phyloP scores from a whole-genome alignment of 2,329 filamentous ascomycete species.

The Sarocladium kiliense region DNA sequence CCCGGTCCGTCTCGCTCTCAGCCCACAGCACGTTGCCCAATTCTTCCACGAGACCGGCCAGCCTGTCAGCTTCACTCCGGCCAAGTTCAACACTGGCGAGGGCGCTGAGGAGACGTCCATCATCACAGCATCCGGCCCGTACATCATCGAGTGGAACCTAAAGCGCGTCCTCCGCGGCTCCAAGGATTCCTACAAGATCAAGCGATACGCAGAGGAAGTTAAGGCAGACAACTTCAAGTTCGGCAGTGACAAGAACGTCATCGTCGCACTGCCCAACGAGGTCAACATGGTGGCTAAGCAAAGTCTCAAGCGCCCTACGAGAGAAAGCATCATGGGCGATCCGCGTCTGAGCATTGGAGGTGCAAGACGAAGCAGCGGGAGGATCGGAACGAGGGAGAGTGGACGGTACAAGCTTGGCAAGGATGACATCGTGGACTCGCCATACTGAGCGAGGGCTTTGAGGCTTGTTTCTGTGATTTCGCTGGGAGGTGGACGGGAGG shows the following conservation, averaged over 20 bases:
- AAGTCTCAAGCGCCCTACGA: slow-evolving; percentile 78
- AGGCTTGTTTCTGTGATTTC: too few species aligned
- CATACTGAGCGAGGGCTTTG: slow-evolving; percentile 38
- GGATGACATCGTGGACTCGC: slow-evolving; percentile 77
- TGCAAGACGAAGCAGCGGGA: slow-evolving; percentile 44
- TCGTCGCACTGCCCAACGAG: slow-evolving; percentile 93
- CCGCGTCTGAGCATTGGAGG: slow-evolving; percentile 40
- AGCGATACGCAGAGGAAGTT: slow-evolving; percentile 90
- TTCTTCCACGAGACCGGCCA: slow-evolving; percentile 95
- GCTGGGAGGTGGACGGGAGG: not conserved
- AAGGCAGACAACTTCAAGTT: slow-evolving; percentile 99
- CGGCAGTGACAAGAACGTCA: slow-evolving; percentile 94
- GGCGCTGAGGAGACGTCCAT: slow-evolving; percentile 84
- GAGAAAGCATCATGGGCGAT: slow-evolving; percentile 81
- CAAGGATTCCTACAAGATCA: slow-evolving; percentile 92
- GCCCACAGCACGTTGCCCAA: slow-evolving; percentile 89
- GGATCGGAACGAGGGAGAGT: slow-evolving; percentile 48
- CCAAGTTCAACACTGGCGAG: slow-evolving; percentile 87
- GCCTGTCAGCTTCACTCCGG: slow-evolving; percentile 80
- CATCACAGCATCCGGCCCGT: slow-evolving; percentile 92
- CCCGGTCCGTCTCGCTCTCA: slow-evolving; percentile 81
- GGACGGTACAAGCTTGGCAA: slow-evolving; percentile 68
- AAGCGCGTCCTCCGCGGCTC: slow-evolving; percentile 79
- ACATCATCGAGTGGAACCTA: slow-evolving; percentile 93
- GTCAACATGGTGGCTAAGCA: slow-evolving; percentile 95